Percentiles rank a stretch among this genome's conserved stretches.
Evolutionary conservation across 768 basidiomycete species (phyloP).

Genomic region (Megacollybia marginata): DNA sequence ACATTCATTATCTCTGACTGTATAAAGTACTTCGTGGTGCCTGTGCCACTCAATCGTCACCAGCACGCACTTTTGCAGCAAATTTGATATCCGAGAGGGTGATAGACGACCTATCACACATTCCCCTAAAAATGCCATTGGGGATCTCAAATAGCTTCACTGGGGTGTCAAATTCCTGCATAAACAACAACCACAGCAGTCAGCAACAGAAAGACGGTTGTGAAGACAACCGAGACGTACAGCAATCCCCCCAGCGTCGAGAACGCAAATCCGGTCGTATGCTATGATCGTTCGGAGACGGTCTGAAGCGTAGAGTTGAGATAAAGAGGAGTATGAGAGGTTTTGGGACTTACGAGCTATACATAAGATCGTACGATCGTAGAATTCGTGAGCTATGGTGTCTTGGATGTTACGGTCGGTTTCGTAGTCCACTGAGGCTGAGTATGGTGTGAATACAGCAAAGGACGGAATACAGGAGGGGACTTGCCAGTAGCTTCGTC

Average conservation of each 20-base stretch:
- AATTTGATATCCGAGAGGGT: no score
- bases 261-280: constrained; percentile 87
- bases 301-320: constrained; percentile 29
- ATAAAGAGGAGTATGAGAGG: not conserved
- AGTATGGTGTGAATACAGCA: no score
- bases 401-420: constrained; percentile 89
- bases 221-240: no score
- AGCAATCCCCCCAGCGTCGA: constrained; percentile 74
- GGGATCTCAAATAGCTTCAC: constrained; percentile 32
- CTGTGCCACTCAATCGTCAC: no score
- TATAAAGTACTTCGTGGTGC: no score
- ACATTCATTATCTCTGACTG: no score
- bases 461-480: no score
- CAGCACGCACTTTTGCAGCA: no score
- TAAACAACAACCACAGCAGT: constrained; percentile 45
- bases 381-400: constrained; percentile 81
- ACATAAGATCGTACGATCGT: constrained; percentile 77
- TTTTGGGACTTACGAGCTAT: constrained; percentile 64
- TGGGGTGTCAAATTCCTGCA: constrained; percentile 45
- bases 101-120: constrained; percentile 47
- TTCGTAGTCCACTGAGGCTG: no score
- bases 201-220: no score
- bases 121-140: constrained; percentile 38
- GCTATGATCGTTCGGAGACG: constrained; percentile 82
- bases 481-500: constrained; percentile 83